Percentiles rank a stretch among this genome's conserved stretches.
Conservation (phyloP, 2,329 filamentous ascomycete genomes). For the Fusarium nematophilum region DNA sequence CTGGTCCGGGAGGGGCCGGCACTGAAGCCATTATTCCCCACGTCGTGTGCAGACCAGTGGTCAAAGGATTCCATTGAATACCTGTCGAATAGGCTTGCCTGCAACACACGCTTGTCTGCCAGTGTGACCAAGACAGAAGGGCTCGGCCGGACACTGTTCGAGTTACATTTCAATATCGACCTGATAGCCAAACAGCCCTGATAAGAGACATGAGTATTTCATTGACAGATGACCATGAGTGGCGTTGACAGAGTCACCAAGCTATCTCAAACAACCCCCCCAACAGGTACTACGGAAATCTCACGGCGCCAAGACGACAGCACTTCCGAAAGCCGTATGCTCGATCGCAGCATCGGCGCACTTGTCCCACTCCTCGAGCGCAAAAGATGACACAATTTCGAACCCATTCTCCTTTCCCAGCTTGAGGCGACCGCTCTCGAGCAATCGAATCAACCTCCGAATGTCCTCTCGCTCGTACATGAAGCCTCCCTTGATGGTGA, state of each 20-base stretch:
- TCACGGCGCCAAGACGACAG: slow-evolving; percentile 25
- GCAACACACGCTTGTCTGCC: slow-evolving; percentile 4
- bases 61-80: slow-evolving; percentile 17
- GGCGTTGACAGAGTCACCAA: too few species aligned
- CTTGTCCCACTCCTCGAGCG: slow-evolving; percentile 29
- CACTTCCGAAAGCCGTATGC: slow-evolving; percentile 24
- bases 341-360: slow-evolving; percentile 24
- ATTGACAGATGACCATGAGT: not conserved
- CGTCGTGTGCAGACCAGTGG: slow-evolving; percentile 6
- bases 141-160: slow-evolving; percentile 32
- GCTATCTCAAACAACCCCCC: not conserved
- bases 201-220: not conserved
- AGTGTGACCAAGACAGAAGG: slow-evolving; percentile 19
- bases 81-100: slow-evolving; percentile 1
- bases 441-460: slow-evolving; percentile 18
- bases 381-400: slow-evolving; percentile 15
- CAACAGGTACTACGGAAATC: too few species aligned
- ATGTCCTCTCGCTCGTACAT: slow-evolving; percentile 52
- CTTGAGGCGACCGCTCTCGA: slow-evolving; percentile 26
- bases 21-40: slow-evolving; percentile 30
- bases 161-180: slow-evolving; percentile 24
- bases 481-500: slow-evolving; percentile 52
- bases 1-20: not conserved
- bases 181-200: not conserved
- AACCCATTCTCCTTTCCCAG: slow-evolving; percentile 29